phyloP scores from a whole-genome alignment of 257 asterid species.

The Misopates orontium region DNA sequence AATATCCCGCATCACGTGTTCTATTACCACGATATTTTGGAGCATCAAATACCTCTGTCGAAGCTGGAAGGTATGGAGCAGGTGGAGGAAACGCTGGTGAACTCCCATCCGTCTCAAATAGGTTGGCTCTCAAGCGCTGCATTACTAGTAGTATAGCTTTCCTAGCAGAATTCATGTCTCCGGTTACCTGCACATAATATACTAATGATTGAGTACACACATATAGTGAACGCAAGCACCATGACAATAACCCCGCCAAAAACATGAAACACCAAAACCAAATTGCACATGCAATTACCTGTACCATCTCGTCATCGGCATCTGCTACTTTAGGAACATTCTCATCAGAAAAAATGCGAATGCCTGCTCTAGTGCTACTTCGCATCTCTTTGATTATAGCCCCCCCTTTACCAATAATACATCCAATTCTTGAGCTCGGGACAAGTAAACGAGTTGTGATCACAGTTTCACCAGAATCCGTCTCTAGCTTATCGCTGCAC shows the following conservation, averaged over 20 bases:
- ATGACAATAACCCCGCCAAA: neutral
- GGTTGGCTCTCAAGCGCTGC: slow-evolving; percentile 66
- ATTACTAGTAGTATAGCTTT: slow-evolving; percentile 68
- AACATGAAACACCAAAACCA: neutral
- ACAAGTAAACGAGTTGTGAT: slow-evolving; percentile 77
- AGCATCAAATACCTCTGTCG: slow-evolving; percentile 45
- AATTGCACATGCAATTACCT: slow-evolving; percentile 49
- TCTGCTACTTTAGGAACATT: slow-evolving; percentile 78
- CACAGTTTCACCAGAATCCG: slow-evolving; percentile 53
- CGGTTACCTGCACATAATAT: slow-evolving; percentile 58
- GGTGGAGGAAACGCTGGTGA: slow-evolving; percentile 38
- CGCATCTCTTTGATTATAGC: slow-evolving; percentile 80
- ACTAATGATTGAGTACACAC: slow-evolving; percentile 12
- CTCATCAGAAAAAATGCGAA: slow-evolving; percentile 72
- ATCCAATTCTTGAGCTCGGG: slow-evolving; percentile 71
- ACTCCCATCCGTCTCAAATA: slow-evolving; percentile 63
- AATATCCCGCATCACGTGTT: slow-evolving; percentile 47
- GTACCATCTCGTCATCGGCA: slow-evolving; percentile 87
- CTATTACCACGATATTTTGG: slow-evolving; percentile 52
- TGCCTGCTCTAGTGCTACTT: slow-evolving; percentile 66
- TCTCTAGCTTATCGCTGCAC: slow-evolving; percentile 71
- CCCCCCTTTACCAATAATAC: slow-evolving; percentile 92
- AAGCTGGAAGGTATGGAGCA: slow-evolving; percentile 36
- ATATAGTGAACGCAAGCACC: neutral
- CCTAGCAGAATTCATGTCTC: slow-evolving; percentile 66